Evolutionary conservation across 768 basidiomycete genomes (phyloP).

Genomic region (Hericium rajendrae): DNA sequence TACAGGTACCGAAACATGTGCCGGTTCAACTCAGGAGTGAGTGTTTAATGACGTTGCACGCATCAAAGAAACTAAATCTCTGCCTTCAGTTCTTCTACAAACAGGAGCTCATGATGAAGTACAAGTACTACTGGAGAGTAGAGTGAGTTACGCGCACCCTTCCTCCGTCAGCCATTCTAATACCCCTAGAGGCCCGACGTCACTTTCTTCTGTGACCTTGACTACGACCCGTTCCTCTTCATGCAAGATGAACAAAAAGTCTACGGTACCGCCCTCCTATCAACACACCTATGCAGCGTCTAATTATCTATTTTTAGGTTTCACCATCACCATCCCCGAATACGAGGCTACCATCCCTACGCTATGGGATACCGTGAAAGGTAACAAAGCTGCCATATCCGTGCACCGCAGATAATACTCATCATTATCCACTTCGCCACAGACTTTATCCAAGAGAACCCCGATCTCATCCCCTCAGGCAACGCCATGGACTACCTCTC

Average conservation of each 20-base stretch:
- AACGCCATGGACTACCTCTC: conserved; percentile 52
- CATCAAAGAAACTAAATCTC: neutral
- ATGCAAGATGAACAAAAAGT: conserved; percentile 49
- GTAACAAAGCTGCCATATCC: conserved; percentile 23
- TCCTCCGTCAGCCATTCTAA: neutral
- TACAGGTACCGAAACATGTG: conserved; percentile 89
- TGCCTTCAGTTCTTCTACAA: conserved; percentile 42
- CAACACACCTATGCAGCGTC: neutral
- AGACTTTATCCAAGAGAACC: conserved; percentile 43
- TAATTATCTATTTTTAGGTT: conserved; percentile 25
- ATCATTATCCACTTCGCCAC: neutral
- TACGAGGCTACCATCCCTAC: conserved; percentile 67
- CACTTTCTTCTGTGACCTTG: conserved; percentile 48
- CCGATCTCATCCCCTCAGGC: conserved; percentile 35
- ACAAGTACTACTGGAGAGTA: conserved; percentile 42
- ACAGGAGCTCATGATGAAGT: conserved; percentile 30
- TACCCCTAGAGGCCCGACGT: conserved; percentile 34
- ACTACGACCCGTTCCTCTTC: conserved; percentile 47
- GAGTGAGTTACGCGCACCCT: conserved; percentile 27
- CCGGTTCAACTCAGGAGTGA: conserved; percentile 84
- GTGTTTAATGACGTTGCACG: conserved; percentile 16
- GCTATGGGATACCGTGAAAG: conserved; percentile 62
- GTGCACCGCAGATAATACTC: neutral
- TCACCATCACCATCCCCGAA: conserved; percentile 69
- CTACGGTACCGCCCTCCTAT: conserved; percentile 30